Conservation (phyloP, 768 basidiomycete genomes). For the Serpula lacrymans region DNA sequence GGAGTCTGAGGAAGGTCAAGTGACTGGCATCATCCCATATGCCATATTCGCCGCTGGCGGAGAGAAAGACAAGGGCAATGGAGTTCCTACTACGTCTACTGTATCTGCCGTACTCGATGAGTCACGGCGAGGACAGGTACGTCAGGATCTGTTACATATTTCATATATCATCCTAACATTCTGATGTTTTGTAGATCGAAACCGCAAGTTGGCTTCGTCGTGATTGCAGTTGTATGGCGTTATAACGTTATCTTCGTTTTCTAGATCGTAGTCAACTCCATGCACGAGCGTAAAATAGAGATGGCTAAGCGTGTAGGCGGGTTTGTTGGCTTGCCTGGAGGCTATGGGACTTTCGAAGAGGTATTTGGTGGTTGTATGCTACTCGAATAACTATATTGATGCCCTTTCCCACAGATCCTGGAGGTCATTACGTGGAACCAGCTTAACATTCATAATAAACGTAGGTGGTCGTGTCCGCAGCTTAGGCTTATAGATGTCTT, state of each 20-base stretch:
- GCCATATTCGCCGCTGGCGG: slow-evolving; percentile 71
- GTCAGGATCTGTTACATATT: slow-evolving; percentile 18
- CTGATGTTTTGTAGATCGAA: slow-evolving; percentile 20
- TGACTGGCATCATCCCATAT: slow-evolving; percentile 74
- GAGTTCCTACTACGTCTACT: slow-evolving; percentile 14
- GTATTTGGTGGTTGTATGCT: slow-evolving; percentile 33
- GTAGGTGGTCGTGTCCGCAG: slow-evolving; percentile 36
- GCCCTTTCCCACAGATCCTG: slow-evolving; percentile 63
- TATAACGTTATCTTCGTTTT: neutral
- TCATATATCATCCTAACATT: neutral
- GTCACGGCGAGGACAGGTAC: slow-evolving; percentile 32
- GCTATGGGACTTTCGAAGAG: slow-evolving; percentile 96
- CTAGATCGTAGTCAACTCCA: slow-evolving; percentile 71
- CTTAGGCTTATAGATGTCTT: neutral
- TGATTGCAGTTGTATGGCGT: slow-evolving; percentile 6
- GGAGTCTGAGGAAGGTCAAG: slow-evolving; percentile 57
- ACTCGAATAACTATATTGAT: no score
- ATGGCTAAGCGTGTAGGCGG: slow-evolving; percentile 82
- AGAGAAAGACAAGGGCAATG: slow-evolving; percentile 48
- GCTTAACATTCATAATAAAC: slow-evolving; percentile 81
- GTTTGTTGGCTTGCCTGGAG: slow-evolving; percentile 90
- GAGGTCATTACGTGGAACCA: slow-evolving; percentile 97
- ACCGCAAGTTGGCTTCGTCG: slow-evolving; percentile 20
- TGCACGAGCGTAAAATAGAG: slow-evolving; percentile 87
- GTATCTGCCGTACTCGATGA: slow-evolving; percentile 26